Evolutionary conservation across 2,329 filamentous ascomycete genomes (phyloP), one percentile per base, ranked within the genome.

Genomic region (Cercospora sp.): DNA sequence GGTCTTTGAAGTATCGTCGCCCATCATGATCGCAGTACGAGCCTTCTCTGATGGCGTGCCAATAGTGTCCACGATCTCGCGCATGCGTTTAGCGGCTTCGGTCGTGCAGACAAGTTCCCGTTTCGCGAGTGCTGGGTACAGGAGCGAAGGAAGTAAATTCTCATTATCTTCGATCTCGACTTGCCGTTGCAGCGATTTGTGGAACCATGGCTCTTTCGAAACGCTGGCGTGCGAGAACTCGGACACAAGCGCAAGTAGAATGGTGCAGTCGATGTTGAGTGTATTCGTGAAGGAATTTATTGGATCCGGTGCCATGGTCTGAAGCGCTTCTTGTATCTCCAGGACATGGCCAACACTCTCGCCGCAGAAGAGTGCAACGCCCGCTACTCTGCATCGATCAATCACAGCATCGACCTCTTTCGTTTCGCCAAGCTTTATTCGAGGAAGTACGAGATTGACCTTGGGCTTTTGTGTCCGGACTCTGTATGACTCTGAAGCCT

Each of bases 161-260:
- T 88, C 83, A 45, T 85, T 80, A 36, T 82, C 81, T 77, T 93
- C 91, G 33, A 88, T 81, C 67, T 87, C 83, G 67, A 92, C 87
- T 74, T 92, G 89, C 13, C 85, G 83, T 61, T 85, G 80, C 60
- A 92, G 87, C 53, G 87, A 86, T 23, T 79, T 81, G 71, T 90
- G 88, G 72, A 86, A 83, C 77, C 81, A 83, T n/a, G 84, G 82
- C 36, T 84, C 80, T 57, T 83, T 81, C 2, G 78, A 73, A 30
- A 81, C 80, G 42, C 79, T 75, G 36, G 80, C 79, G 75, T 93
- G 90, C 1, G 89, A 90, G 28, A 93, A 87, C 73, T 94, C 91
- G 0, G 90, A 92, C 1, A 90, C 86, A 2, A 93, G 81, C 4
- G 90, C 90, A 5, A 94, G 84, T 5, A 94, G 83, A 58, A 92